These are phyloP conservation scores for Musa troglodytarum DNA, from an alignment of 176 grass and related monocot genomes.

Conservation along the genomic window DNA sequence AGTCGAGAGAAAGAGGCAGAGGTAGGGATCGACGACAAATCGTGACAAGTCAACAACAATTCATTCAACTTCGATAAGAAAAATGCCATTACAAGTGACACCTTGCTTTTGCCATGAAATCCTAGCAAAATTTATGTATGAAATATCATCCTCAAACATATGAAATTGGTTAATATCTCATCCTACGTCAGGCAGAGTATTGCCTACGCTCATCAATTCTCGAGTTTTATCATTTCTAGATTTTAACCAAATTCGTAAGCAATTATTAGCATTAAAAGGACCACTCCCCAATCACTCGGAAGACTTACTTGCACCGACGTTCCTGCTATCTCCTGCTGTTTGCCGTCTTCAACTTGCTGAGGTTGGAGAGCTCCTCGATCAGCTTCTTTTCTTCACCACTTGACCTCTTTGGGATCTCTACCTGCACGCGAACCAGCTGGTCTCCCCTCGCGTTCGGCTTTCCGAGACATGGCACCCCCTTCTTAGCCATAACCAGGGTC, in stretches of 20 bases:
- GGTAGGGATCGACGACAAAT: too few relatives aligned
- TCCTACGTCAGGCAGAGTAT: background rate
- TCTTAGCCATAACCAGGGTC: constrained; percentile 94
- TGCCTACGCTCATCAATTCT: background rate
- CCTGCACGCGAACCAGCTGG: constrained; percentile 88
- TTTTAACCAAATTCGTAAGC: background rate
- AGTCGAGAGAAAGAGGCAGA: too few relatives aligned
- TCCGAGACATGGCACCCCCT: constrained; percentile 75
- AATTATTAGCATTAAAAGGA: background rate
- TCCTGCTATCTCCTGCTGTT: constrained; percentile 43
- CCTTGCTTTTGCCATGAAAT: too few relatives aligned
- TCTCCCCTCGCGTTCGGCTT: constrained; percentile 83
- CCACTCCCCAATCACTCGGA: too few relatives aligned
- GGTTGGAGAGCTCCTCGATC: constrained; percentile 76
- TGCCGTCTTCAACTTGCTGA: constrained; percentile 50
- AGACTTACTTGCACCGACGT: too few relatives aligned
- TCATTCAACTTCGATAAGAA: too few relatives aligned
- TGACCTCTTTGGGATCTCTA: constrained; percentile 91
- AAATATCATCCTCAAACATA: background rate
- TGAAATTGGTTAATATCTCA: background rate
- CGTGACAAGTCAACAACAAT: too few relatives aligned
- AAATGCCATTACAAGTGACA: too few relatives aligned
- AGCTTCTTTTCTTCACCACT: constrained; percentile 80
- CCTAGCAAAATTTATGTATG: too few relatives aligned
- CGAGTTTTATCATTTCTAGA: background rate